Evolutionary conservation across 768 basidiomycete species (phyloP).

Genomic region (Psilocybe subaeruginosa): DNA sequence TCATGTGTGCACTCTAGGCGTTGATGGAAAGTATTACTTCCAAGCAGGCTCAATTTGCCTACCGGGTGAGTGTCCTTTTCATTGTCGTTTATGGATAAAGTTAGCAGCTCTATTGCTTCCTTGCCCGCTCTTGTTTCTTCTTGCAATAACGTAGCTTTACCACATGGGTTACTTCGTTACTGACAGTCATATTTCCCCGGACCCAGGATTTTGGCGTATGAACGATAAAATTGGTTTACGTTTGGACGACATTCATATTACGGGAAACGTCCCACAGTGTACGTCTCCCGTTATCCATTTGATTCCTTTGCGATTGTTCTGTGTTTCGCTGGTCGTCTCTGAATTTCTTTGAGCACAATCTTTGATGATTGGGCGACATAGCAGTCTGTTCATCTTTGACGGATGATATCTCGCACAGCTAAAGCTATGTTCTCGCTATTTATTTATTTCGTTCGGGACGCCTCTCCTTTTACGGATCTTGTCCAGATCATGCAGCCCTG

Average conservation of each 20-base stretch:
- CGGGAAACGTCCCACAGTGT: conserved; percentile 78
- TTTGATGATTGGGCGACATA: not conserved
- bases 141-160: conserved; percentile 17
- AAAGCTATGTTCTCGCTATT: not conserved
- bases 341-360: not conserved
- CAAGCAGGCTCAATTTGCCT: conserved; percentile 73
- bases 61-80: conserved; percentile 46
- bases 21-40: conserved; percentile 73
- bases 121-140: not conserved
- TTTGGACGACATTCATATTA: conserved; percentile 71
- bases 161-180: conserved; percentile 8
- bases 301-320: not conserved
- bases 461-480: not conserved
- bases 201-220: conserved; percentile 74
- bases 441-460: not conserved
- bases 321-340: not conserved
- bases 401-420: not conserved
- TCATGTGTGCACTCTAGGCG: conserved; percentile 37
- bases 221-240: conserved; percentile 75
- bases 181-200: not conserved
- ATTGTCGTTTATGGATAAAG: not conserved
- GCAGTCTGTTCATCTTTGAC: not conserved
- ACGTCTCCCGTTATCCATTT: conserved; percentile 26
- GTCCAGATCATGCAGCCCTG: conserved; percentile 2
- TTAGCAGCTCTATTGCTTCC: conserved; percentile 10